Base-by-base conservation (phyloP, 768 basidiomycete species). In the Naganishia antarctica region DNA sequence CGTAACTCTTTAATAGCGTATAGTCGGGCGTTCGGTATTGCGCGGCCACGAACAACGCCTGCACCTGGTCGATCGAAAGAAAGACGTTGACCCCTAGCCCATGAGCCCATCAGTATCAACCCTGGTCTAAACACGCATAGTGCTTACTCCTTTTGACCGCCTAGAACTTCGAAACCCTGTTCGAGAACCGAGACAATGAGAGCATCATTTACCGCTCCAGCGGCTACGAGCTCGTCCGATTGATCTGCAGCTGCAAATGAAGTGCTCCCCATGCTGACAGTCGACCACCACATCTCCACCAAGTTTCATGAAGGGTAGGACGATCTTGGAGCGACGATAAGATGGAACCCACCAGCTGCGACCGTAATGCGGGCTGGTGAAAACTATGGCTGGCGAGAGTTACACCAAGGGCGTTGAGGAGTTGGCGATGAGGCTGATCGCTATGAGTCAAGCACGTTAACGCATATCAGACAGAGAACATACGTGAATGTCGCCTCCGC, bases 11-110 rank as follows among this genome's bases (percentile, higher is more conserved):
- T 60, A 94, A 84, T 9, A 80, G 71, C 7, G 80, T 79, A 76
- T 85, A 90, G 45, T 86, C 84, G 15, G 88, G 87, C 63, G 89
- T 86, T 26, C 85, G 83, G 78, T 93, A 93, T 28, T 79, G 71
- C 0, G 87, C 84, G 45, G 78, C 79, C 48, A 80, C 78, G 71
- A 89, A 91, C 26, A 96, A 76, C 0, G 89, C 82, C 74, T 94
- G 92, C 74, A 90, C 85, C 70, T 94, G 91, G 68, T 96, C 92
- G 0, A 93, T 80, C 0, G 91, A 92, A 29, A 93, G 79, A 6
- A 96, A 74, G 1, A 94, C 87, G 0, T 90, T 90, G 70, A 81
- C 80, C 61, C 71, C 89, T 88, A 59, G 92, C 46, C 90, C 91
- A 64, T n/a, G 9, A 34, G 4, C 11, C 21, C 7, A 3, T 23